Evolutionary conservation across 106 monocot species (phyloP).

Genomic region (Allium cepa): DNA sequence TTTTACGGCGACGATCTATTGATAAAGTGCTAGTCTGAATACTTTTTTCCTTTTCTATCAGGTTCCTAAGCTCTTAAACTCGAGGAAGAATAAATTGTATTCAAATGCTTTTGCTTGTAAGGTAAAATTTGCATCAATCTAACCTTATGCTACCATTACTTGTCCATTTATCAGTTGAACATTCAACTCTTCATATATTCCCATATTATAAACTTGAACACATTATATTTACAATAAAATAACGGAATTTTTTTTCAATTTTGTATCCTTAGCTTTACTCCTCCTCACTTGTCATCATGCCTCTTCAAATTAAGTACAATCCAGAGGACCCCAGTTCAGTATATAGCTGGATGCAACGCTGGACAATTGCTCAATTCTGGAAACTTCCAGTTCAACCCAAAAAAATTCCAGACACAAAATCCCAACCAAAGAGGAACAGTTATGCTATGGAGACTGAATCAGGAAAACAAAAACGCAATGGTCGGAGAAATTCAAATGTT

Average conservation of each 20-base stretch:
- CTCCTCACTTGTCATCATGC: slow-evolving; percentile 24
- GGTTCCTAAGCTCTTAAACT: slow-evolving; percentile 21
- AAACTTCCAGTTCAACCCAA: slow-evolving; percentile 33
- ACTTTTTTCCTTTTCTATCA: slow-evolving; percentile 11
- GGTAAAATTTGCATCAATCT: slow-evolving; percentile 25
- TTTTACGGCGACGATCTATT: too few species aligned
- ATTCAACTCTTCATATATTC: neutral
- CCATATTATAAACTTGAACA: neutral
- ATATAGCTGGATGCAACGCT: slow-evolving; percentile 61
- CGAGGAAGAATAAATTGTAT: slow-evolving; percentile 27
- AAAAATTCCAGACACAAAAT: slow-evolving; percentile 38
- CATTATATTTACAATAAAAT: neutral
- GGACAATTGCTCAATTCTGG: slow-evolving; percentile 55
- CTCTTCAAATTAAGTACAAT: slow-evolving; percentile 52
- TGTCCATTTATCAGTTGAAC: too few species aligned
- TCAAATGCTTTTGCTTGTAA: slow-evolving; percentile 49
- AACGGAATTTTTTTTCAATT: neutral
- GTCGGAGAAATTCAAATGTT: slow-evolving; percentile 26
- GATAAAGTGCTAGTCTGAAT: too few species aligned
- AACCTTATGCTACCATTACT: neutral
- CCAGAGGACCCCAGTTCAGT: slow-evolving; percentile 51
- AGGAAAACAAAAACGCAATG: slow-evolving; percentile 47
- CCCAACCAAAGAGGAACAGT: slow-evolving; percentile 31
- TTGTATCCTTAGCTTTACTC: slow-evolving; percentile 49
- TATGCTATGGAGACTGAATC: slow-evolving; percentile 60